Conservation (phyloP, 192 early-diverging fungal genomes). For the Coemansia sp. region DNA sequence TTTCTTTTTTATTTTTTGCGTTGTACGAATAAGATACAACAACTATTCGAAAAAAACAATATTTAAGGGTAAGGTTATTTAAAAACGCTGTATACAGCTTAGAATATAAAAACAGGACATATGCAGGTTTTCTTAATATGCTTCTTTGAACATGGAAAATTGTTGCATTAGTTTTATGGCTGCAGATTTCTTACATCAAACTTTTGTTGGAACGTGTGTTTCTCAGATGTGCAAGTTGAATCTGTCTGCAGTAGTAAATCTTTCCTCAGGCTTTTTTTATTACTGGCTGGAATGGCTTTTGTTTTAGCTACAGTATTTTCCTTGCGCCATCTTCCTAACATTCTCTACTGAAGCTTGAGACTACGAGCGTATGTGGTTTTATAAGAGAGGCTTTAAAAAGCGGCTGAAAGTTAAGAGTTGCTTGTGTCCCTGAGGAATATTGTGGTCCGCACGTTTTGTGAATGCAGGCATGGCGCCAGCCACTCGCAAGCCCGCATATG, state of each 20-base stretch:
- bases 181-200: neutral
- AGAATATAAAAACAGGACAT: neutral
- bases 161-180: neutral
- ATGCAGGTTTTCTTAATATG: neutral
- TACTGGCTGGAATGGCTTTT: too few relatives aligned
- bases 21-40: neutral
- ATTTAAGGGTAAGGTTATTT: too few relatives aligned
- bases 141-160: neutral
- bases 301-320: too few relatives aligned
- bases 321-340: too few relatives aligned
- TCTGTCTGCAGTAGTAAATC: neutral
- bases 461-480: neutral
- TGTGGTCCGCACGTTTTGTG: neutral
- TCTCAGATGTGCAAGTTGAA: neutral
- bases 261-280: neutral
- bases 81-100: too few relatives aligned
- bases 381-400: neutral
- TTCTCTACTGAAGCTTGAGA: neutral
- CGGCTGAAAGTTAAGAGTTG: neutral
- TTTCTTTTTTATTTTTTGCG: neutral
- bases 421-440: neutral
- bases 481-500: constrained; percentile 1
- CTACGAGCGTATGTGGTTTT: neutral
- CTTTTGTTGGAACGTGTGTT: neutral
- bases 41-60: too few relatives aligned